Evolutionary conservation across 495 filamentous ascomycete genomes (phyloP).

Genomic region (Penicillium canescens): DNA sequence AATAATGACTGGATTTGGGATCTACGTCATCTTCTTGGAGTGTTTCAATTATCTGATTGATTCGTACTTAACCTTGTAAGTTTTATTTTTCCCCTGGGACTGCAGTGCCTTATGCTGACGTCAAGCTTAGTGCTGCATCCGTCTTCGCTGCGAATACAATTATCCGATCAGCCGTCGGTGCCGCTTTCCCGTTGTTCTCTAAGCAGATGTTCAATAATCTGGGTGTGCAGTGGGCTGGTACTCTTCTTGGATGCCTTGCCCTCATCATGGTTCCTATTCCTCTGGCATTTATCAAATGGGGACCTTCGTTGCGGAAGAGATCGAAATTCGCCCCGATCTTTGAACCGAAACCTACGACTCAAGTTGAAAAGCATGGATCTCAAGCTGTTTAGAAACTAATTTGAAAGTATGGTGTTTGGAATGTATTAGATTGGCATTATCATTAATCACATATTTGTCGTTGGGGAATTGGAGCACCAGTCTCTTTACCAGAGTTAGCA

Average conservation of each 20-base stretch:
- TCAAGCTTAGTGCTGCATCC: constrained; percentile 65
- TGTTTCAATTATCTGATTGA: constrained; percentile 45
- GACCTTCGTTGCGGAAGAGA: constrained; percentile 32
- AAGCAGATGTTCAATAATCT: constrained; percentile 77
- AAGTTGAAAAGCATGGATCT: constrained; percentile 1
- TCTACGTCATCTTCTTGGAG: constrained; percentile 40
- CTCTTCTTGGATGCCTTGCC: constrained; percentile 73
- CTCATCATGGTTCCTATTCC: constrained; percentile 73
- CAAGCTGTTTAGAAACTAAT: constrained; percentile 10
- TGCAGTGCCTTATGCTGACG: not conserved
- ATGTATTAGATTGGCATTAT: too few relatives aligned
- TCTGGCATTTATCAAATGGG: constrained; percentile 36
- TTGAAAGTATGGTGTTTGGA: not conserved
- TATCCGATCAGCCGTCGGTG: constrained; percentile 73
- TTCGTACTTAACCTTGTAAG: constrained; percentile 66
- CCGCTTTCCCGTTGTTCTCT: constrained; percentile 80
- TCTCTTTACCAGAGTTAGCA: too few relatives aligned
- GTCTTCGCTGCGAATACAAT: constrained; percentile 90
- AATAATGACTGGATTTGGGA: constrained; percentile 32
- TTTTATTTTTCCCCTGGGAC: constrained; percentile 6
- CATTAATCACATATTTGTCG: not conserved
- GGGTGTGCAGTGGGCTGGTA: constrained; percentile 76
- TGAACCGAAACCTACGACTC: not conserved
- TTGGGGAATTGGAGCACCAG: not conserved
- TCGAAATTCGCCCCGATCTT: constrained; percentile 37